phyloP scores from a whole-genome alignment of 2,329 filamentous ascomycete genomes.

The Aspergillus ibericus region DNA sequence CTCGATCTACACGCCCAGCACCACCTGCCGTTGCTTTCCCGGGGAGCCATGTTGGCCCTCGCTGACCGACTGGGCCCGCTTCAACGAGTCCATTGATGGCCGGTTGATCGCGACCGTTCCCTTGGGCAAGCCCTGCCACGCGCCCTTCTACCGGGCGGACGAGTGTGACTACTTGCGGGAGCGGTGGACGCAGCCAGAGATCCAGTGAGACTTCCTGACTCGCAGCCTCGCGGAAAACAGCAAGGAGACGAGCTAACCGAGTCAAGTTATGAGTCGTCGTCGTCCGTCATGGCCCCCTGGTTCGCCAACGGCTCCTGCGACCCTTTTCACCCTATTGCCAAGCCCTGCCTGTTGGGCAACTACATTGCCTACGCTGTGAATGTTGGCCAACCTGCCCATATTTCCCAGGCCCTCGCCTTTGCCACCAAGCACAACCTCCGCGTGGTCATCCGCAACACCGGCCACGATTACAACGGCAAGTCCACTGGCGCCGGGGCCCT shows the following conservation, averaged over 20 bases:
- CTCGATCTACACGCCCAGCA: not conserved
- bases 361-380: slow-evolving; percentile 39
- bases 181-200: slow-evolving; percentile 47
- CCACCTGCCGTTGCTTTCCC: slow-evolving; percentile 52
- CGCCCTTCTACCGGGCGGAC: slow-evolving; percentile 47
- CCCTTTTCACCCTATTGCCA: slow-evolving; percentile 21
- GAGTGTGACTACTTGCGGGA: slow-evolving; percentile 44
- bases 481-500: slow-evolving; percentile 59
- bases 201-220: slow-evolving; percentile 41
- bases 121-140: slow-evolving; percentile 55
- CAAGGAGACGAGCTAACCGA: not conserved
- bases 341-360: slow-evolving; percentile 30
- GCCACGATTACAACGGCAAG: slow-evolving; percentile 52
- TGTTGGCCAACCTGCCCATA: slow-evolving; percentile 26
- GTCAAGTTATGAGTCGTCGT: slow-evolving; percentile 9
- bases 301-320: slow-evolving; percentile 15
- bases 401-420: slow-evolving; percentile 29
- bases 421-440: slow-evolving; percentile 38
- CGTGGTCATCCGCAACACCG: slow-evolving; percentile 48
- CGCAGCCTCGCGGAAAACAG: not conserved
- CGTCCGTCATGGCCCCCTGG: slow-evolving; percentile 14
- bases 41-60: slow-evolving; percentile 58
- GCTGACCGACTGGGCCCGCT: slow-evolving; percentile 45
- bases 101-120: slow-evolving; percentile 55
- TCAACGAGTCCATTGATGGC: slow-evolving; percentile 56